Base-by-base conservation (phyloP, 305 asterid species). In the Fraxinus latifolia region DNA sequence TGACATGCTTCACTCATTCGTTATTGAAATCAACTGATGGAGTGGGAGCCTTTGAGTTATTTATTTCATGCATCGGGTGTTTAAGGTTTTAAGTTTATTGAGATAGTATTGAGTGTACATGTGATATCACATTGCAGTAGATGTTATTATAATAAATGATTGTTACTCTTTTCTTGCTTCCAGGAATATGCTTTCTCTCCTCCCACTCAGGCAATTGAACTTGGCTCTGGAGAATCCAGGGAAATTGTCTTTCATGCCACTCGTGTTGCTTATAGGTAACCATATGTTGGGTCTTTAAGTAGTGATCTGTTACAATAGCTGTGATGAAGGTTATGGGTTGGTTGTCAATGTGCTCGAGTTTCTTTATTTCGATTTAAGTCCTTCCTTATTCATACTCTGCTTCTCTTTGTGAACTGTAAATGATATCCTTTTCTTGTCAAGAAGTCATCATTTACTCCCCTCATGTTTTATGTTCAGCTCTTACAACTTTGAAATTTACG, bases 181-280 rank as follows among this genome's bases (percentile, higher is more conserved):
- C 91, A 95, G 99, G 99, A 95, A 84, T 95, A 92, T 89, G 94
- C 98, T 42, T 94, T 95, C 90, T 92, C 95, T 39, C 99, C 99
- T 87, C 90, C 97, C 76, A 93, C 99, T 34, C 88, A 88, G 90
- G 94, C 97, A 76, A 92, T 95, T 71, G 97, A 94, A 86, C 92
- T 94, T 85, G 94, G 93, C 80, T 91, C 99, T 65, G 97, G 98
- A 80, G 98, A 95, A 89, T 92, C 96, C 33, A 91, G 89, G 92
- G 97, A 92, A 81, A 92, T 93, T 14, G 70, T 89, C 79, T 95
- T 95, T 82, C 87, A 94, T 83, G 97, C 99, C 76, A 89, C 94
- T 82, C 98, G 99, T 68, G 96, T 95, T 80, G 98, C 98, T 81
- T 94, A 89, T 89, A 95, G 99, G 99, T 93, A 23, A 68, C 37